Evolutionary conservation across 23 red algal species (phyloP).

Genomic region (Gracilaria gracilis): DNA sequence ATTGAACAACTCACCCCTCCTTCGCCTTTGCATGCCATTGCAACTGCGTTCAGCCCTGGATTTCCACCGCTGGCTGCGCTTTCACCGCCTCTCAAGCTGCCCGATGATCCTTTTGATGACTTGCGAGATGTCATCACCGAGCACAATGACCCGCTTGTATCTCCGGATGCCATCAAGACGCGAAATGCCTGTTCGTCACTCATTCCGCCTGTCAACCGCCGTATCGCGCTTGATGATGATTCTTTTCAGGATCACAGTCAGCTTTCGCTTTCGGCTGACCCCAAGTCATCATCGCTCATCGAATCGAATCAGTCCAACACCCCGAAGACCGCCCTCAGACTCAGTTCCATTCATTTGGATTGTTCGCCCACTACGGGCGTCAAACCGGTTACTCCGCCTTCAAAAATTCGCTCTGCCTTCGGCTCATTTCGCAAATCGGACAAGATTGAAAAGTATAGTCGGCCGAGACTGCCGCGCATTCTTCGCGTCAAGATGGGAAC

Average conservation of each 20-base stretch:
- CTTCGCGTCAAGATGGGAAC: conserved; percentile 42
- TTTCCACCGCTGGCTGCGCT: conserved; percentile 25
- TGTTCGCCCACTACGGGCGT: not conserved
- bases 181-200: not conserved
- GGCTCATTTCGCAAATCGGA: conserved; percentile 24
- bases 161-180: conserved; percentile 15
- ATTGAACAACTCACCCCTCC: conserved; percentile 22
- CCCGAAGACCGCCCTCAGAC: not conserved
- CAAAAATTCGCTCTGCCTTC: not conserved
- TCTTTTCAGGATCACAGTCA: not conserved
- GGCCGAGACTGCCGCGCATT: conserved; percentile 22
- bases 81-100: conserved; percentile 23
- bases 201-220: conserved; percentile 16
- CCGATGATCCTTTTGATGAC: conserved; percentile 33
- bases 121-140: conserved; percentile 23
- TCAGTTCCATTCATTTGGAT: not conserved
- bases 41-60: conserved; percentile 14
- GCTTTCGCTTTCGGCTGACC: not conserved
- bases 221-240: conserved; percentile 22
- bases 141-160: conserved; percentile 13
- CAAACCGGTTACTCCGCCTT: not conserved
- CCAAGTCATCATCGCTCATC: not conserved
- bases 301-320: not conserved
- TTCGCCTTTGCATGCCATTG: conserved; percentile 1
- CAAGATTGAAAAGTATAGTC: conserved; percentile 25